Conservation (phyloP, 2,329 filamentous ascomycete species). For the Aotearoamyces nothofagi region DNA sequence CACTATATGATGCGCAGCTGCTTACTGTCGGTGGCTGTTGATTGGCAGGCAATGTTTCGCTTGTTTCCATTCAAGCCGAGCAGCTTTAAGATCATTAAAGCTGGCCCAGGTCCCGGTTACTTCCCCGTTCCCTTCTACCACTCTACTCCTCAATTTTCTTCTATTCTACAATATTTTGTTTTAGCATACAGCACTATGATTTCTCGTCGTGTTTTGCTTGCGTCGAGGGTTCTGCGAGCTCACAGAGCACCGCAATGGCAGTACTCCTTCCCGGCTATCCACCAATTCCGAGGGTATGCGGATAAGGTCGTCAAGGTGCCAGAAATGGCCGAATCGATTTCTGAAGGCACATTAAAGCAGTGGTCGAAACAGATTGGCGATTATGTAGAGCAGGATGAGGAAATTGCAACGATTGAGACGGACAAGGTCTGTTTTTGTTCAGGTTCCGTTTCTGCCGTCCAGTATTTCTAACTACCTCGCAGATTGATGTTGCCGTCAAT, state of each 20-base stretch:
- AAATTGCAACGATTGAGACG: conserved; percentile 97
- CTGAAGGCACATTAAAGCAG: conserved; percentile 90
- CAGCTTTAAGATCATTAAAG: too few species aligned
- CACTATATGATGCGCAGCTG: too few species aligned
- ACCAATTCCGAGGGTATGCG: conserved; percentile 50
- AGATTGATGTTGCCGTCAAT: conserved; percentile 97
- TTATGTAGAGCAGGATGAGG: conserved; percentile 87
- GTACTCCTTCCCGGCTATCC: conserved; percentile 28
- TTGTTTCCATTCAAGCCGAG: too few species aligned
- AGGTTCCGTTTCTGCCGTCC: conserved; percentile 3
- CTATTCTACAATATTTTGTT: too few species aligned
- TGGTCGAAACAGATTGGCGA: conserved; percentile 89
- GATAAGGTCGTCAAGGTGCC: conserved; percentile 86
- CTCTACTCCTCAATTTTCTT: not conserved
- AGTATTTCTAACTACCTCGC: conserved; percentile 2
- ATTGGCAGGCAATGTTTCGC: too few species aligned
- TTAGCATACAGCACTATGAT: too few species aligned
- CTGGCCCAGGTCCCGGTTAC: too few species aligned
- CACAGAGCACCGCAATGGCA: conserved; percentile 18
- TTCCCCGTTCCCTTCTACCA: too few species aligned
- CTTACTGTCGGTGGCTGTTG: too few species aligned
- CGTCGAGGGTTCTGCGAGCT: conserved; percentile 18
- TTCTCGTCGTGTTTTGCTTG: conserved; percentile 17
- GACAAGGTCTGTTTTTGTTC: conserved; percentile 68
- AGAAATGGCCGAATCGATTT: conserved; percentile 97